These are phyloP conservation scores for Neurospora discreta DNA, from an alignment of 495 filamentous ascomycete genomes.

Conservation along the genomic window DNA sequence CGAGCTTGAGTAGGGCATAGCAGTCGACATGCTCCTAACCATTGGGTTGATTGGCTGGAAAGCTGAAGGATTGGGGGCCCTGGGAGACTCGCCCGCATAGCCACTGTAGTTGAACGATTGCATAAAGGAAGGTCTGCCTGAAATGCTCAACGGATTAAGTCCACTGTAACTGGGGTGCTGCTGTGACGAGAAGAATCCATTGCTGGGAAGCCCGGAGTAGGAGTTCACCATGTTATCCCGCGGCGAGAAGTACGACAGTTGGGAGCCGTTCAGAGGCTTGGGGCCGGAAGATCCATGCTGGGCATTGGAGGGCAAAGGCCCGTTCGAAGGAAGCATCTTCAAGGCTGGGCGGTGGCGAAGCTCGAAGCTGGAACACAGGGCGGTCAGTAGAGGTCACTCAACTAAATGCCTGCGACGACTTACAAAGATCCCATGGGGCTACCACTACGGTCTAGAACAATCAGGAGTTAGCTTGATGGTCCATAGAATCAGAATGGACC, in stretches of 20 bases:
- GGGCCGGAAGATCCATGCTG: constrained; percentile 3
- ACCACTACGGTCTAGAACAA: constrained; percentile 12
- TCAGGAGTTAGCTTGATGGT: constrained; percentile 3
- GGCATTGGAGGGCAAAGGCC: constrained; percentile 13
- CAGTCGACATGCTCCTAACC: constrained; percentile 6
- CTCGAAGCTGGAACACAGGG: constrained; percentile 9
- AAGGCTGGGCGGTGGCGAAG: constrained; percentile 16
- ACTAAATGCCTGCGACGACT: background rate
- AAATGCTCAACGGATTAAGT: constrained; percentile 35
- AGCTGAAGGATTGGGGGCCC: constrained; percentile 9
- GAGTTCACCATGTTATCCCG: constrained; percentile 2
- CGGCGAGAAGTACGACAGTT: constrained; percentile 6
- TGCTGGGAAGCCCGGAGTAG: constrained; percentile 10
- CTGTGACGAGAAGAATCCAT: constrained; percentile 22
- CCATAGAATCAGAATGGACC: background rate
- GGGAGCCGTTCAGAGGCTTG: constrained; percentile 3
- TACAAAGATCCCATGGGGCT: constrained; percentile 16
- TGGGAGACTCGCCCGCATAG: constrained; percentile 20
- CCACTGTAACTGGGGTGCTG: constrained; percentile 20
- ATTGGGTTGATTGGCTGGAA: constrained; percentile 16
- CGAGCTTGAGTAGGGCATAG: constrained; percentile 8
- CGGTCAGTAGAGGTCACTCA: background rate
- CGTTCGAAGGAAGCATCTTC: constrained; percentile 14
- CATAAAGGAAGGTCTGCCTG: constrained; percentile 20
- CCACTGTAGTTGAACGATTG: constrained; percentile 19